Percentiles rank a stretch among this genome's conserved stretches.
Conservation (phyloP, 176 grass and related monocot species). For the Thalia dealbata region DNA sequence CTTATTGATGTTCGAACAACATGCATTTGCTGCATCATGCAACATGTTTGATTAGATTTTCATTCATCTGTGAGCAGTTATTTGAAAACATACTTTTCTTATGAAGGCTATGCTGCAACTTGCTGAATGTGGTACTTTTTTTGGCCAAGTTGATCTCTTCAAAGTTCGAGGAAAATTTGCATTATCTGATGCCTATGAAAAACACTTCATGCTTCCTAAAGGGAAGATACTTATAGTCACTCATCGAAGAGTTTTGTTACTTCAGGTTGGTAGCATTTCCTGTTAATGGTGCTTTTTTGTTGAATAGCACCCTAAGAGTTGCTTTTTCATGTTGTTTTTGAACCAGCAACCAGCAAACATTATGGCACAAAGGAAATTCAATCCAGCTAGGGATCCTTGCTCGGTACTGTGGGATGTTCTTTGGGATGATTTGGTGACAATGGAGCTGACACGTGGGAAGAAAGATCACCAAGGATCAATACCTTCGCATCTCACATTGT, state of each 20-base stretch:
- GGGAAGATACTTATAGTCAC: constrained; percentile 81
- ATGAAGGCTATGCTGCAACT: constrained; percentile 89
- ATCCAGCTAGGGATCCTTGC: constrained; percentile 88
- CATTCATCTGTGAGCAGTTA: neutral
- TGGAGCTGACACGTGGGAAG: constrained; percentile 70
- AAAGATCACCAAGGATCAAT: constrained; percentile 67
- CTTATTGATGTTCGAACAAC: neutral
- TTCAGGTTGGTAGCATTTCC: constrained; percentile 42
- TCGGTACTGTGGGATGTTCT: constrained; percentile 81
- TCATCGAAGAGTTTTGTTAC: constrained; percentile 68
- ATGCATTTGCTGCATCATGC: too few relatives aligned
- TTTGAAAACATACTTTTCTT: neutral
- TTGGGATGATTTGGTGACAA: constrained; percentile 82
- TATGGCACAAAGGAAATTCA: constrained; percentile 78
- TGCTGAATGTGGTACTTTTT: constrained; percentile 83
- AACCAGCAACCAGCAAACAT: constrained; percentile 64
- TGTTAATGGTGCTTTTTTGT: neutral
- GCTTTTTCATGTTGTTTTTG: constrained; percentile 23
- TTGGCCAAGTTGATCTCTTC: constrained; percentile 98
- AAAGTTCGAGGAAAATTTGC: constrained; percentile 98
- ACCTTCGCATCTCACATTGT: constrained; percentile 72
- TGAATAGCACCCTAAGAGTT: neutral
- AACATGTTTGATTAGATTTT: neutral
- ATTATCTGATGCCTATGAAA: constrained; percentile 94
- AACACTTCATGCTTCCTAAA: constrained; percentile 80